A percentile compares a stretch with the other conserved stretches of the same genome.
Conservation (phyloP, 768 basidiomycete species). For the Trametes cubensis region DNA sequence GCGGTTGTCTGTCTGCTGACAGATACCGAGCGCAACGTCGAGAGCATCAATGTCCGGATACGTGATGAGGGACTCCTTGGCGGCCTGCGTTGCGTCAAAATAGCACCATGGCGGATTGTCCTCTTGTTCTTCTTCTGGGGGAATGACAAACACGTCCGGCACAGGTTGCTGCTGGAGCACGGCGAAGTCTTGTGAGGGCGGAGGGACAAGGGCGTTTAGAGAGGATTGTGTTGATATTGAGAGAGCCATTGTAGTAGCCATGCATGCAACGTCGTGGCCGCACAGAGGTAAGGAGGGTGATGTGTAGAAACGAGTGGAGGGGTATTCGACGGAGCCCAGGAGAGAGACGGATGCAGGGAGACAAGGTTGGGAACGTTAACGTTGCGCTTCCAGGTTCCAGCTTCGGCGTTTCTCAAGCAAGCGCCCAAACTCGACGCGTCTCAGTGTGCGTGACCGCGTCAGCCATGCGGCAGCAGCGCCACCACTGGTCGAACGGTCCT, state of each 20-base stretch:
- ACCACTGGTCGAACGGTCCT: no score
- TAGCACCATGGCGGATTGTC: slow-evolving; percentile 38
- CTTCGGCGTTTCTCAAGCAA: not conserved
- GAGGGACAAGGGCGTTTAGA: slow-evolving; percentile 26
- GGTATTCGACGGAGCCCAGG: not conserved
- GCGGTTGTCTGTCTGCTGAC: slow-evolving; percentile 36
- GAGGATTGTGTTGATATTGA: slow-evolving; percentile 15
- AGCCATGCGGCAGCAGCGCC: not conserved
- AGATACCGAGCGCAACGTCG: slow-evolving; percentile 32
- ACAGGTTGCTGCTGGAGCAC: slow-evolving; percentile 21
- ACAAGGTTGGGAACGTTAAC: not conserved
- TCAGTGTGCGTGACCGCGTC: not conserved
- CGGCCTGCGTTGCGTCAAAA: slow-evolving; percentile 36
- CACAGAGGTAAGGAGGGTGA: slow-evolving; percentile 6
- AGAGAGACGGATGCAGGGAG: not conserved
- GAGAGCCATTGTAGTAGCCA: slow-evolving; percentile 28
- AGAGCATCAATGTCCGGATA: slow-evolving; percentile 36
- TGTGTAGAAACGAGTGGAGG: slow-evolving; percentile 3
- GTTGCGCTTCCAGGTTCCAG: not conserved
- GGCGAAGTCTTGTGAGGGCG: slow-evolving; percentile 34
- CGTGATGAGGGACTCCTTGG: slow-evolving; percentile 25
- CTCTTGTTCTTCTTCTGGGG: slow-evolving; percentile 42
- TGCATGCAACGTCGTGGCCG: slow-evolving; percentile 31
- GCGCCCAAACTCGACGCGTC: slow-evolving; percentile 2
- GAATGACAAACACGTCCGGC: slow-evolving; percentile 40